phyloP scores from a whole-genome alignment of 208 protist species.

The Leishmania martiniquensis region DNA sequence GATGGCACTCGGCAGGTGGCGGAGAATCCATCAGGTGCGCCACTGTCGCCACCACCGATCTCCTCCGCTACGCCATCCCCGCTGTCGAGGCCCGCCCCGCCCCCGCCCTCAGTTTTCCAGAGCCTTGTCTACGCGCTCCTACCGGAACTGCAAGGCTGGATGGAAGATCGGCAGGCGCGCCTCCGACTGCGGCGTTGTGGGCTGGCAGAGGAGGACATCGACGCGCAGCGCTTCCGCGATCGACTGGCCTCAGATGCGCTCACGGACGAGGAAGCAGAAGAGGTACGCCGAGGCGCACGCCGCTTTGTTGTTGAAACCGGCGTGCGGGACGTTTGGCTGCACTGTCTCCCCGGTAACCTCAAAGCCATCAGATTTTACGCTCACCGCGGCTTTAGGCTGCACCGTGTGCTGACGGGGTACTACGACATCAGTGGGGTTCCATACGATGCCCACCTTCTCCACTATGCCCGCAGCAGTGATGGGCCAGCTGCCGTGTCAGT shows the following conservation, averaged over 20 bases:
- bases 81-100: neutral
- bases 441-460: constrained; percentile 35
- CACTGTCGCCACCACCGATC: neutral
- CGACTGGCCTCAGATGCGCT: constrained; percentile 10
- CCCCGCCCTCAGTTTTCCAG: constrained; percentile 1
- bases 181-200: constrained; percentile 21
- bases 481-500: neutral
- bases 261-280: constrained; percentile 34
- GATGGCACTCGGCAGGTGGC: neutral
- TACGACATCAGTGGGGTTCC: constrained; percentile 51
- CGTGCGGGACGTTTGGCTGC: constrained; percentile 73
- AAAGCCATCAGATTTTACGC: constrained; percentile 56
- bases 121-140: constrained; percentile 15
- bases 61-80: neutral
- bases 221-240: constrained; percentile 28
- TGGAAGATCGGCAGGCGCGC: constrained; percentile 28
- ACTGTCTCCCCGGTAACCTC: constrained; percentile 61
- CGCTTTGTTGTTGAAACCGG: constrained; percentile 49
- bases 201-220: constrained; percentile 20
- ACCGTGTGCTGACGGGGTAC: constrained; percentile 38
- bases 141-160: constrained; percentile 24
- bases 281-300: constrained; percentile 17
- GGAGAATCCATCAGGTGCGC: neutral
- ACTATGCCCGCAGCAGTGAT: constrained; percentile 13
- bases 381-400: constrained; percentile 51